Evolutionary conservation across 768 basidiomycete genomes (phyloP), one percentile per base, ranked within the genome.

Genomic region (Aureoboletus auriporus): DNA sequence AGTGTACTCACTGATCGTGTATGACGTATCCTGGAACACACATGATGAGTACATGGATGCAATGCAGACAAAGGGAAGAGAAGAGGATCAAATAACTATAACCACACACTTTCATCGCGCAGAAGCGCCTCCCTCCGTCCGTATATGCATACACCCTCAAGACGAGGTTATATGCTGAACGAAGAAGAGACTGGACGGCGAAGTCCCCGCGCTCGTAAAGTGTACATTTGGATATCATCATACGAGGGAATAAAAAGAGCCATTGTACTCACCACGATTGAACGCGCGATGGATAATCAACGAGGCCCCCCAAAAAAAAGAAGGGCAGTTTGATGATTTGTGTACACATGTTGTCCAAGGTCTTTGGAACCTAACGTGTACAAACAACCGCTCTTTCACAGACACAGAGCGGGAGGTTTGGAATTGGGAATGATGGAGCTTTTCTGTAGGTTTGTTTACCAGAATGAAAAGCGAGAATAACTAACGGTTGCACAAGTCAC

Each of bases 81-180:
- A 26, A 3, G 26, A 0, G 30, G 64, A 50, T 66, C 65, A 66
- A 66, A 66, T 66, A 66, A 66, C 66, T 66, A 66, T 66, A 66
- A 66, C 65, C 64, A 55, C 61, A 58, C 56, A 29, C 53, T 51
- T 36, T 68, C 65, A 66, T 62, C 46, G 62, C 56, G 53, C 55
- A 55, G 66, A 68, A 66, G 60, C 65, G 66, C 49, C 65, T 53
- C n/a, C 62, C 66, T 56, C 49, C 65, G 44, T 58, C 66, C 61
- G 53, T 67, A 67, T 62, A 45, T 67, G 58, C 65, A 68, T 53
- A 55, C 58, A 66, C 16, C 54, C 64, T 61, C 65, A 67, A 56
- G 49, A 67, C 66, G 65, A 68, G 65, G 5, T 46, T 56, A 44
- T 54, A 62, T 61, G 65, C 65, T 68, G 61, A 55, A 65, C 57